Conservation (phyloP, 208 protist species). For the Borovskyia barvae region DNA sequence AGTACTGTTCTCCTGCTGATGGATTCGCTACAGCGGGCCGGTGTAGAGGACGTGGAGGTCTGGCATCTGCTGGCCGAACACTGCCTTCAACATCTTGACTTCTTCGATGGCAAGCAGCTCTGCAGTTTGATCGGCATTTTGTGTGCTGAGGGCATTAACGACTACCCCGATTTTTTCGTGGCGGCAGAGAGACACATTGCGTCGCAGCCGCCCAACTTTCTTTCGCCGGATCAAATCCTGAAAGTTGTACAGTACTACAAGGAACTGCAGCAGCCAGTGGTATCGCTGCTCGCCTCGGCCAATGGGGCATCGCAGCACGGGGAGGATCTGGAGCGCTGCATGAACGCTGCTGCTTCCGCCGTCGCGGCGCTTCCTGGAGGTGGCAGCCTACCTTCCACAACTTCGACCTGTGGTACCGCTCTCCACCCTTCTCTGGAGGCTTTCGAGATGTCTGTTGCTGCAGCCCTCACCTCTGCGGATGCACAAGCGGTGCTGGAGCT, state of each 20-base stretch:
- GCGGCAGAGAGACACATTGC: conserved; percentile 66
- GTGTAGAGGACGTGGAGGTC: conserved; percentile 59
- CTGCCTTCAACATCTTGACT: conserved; percentile 59
- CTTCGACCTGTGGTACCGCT: background rate
- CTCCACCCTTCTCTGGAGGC: conserved; percentile 32
- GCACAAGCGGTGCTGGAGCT: conserved; percentile 50
- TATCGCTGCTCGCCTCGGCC: conserved; percentile 51
- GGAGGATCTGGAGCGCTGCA: conserved; percentile 19
- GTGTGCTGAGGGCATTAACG: conserved; percentile 39
- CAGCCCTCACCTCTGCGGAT: conserved; percentile 35
- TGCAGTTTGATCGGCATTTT: conserved; percentile 57
- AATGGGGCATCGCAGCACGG: conserved; percentile 13
- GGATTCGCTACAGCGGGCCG: conserved; percentile 43
- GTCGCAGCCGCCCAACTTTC: conserved; percentile 32
- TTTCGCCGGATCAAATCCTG: conserved; percentile 54
- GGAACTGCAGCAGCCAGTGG: conserved; percentile 54
- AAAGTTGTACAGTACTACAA: conserved; percentile 67
- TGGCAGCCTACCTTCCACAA: background rate
- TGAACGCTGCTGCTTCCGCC: conserved; percentile 18
- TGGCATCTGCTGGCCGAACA: conserved; percentile 79
- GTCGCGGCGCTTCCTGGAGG: conserved; percentile 12
- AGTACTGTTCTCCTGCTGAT: conserved; percentile 38
- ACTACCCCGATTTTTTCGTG: conserved; percentile 80
- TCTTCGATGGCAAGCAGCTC: conserved; percentile 61
- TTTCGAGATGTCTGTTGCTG: conserved; percentile 46